Evolutionary conservation across 495 filamentous ascomycete genomes (phyloP), one percentile per base, ranked within the genome.

Genomic region (Podospora didyma): DNA sequence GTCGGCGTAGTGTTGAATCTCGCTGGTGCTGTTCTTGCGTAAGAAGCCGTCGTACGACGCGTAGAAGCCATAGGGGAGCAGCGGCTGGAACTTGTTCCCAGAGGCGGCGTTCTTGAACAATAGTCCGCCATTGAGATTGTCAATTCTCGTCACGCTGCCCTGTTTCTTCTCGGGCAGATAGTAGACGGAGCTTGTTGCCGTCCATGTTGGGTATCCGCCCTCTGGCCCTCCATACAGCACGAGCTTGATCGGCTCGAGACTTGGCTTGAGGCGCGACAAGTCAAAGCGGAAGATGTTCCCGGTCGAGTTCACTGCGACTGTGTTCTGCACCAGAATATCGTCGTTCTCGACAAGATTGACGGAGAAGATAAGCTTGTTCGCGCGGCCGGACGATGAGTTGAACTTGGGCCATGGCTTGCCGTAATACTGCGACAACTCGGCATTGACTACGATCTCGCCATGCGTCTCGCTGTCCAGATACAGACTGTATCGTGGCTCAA

Each of bases 31-130:
- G 45, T 79, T 61, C 24, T 70, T 73, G 49, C 73, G 66, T 23
- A 74, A 75, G 42, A 85, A 83, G 56, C 78, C 78, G 26, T 79
- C 78, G 57, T 84, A 86, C 37, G 77, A 74, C 0, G 80, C 78
- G 66, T 86, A 89, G 69, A 79, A 86, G 28, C 84, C 83, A 61
- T 84, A 86, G 16, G 86, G 83, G 20, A 89, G 69, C 17, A 88
- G 56, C 0, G 84, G 73, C 1, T 69, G 62, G 56, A 79, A 73
- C 1, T 58, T 63, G n/a, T 68, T 62, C 11, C 52, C 65, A 2
- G 75, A 69, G 1, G 60, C 52, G 7, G 63, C 24, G 22, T 70
- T 76, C 14, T 64, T 60, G 28, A 82, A 74, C 10, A 74, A 63
- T 4, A 88, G 59, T 0, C 79, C 84, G 23, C 84, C 83, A 53